These are phyloP conservation scores for Bjerkandera adusta DNA, from an alignment of 1,284 basidiomycete species.

Conservation along the genomic window DNA sequence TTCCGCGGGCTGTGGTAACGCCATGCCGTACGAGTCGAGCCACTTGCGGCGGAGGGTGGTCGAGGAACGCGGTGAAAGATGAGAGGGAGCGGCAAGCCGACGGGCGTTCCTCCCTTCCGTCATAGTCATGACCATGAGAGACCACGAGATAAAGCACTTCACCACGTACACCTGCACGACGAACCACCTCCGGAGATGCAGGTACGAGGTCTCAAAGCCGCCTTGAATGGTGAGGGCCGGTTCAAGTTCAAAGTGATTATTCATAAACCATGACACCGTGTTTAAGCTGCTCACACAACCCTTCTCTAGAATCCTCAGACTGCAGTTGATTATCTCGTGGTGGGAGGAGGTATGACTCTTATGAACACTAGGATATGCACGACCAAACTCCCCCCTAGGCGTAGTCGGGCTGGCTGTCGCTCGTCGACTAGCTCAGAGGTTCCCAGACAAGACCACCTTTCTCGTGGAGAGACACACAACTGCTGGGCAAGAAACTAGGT, in stretches of 20 bases:
- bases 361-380: neutral
- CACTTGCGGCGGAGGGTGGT: too few relatives aligned
- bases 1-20: conserved; percentile 32
- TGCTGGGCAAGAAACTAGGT: conserved; percentile 86
- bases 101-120: neutral
- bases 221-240: conserved; percentile 58
- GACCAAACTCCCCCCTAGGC: conserved; percentile 39
- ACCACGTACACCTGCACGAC: too few relatives aligned
- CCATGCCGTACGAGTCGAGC: conserved; percentile 3
- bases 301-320: conserved; percentile 60
- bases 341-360: conserved; percentile 76
- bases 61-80: neutral
- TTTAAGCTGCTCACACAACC: neutral
- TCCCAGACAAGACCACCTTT: conserved; percentile 75
- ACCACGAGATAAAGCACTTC: too few relatives aligned
- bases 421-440: conserved; percentile 66
- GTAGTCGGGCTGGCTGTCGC: conserved; percentile 90
- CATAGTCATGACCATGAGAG: neutral
- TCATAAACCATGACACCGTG: neutral
- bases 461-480: conserved; percentile 79
- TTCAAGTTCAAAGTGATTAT: conserved; percentile 59
- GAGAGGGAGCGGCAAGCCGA: neutral
- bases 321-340: conserved; percentile 83
- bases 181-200: too few relatives aligned
- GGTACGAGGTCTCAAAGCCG: conserved; percentile 52